These are phyloP conservation scores for Madurella fahalii DNA, from an alignment of 2,329 filamentous ascomycete genomes.

Conservation along the genomic window DNA sequence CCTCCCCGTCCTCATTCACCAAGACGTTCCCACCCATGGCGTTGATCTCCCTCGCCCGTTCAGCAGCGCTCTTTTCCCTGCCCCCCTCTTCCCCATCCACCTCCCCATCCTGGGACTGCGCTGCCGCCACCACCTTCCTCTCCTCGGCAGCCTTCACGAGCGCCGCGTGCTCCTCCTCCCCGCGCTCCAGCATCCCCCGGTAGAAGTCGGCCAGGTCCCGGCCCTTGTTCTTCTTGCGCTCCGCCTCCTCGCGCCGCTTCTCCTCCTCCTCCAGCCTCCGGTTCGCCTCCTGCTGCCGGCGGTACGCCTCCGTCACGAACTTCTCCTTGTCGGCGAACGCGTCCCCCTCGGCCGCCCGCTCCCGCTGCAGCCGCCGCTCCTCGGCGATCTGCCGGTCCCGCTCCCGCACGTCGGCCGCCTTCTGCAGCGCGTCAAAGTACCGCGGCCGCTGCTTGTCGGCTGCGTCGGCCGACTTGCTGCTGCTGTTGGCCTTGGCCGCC, in stretches of 20 bases:
- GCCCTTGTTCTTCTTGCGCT: constrained; percentile 59
- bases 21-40: constrained; percentile 58
- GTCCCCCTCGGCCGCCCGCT: constrained; percentile 76
- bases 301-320: constrained; percentile 82
- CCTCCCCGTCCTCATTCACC: constrained; percentile 77
- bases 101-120: constrained; percentile 18
- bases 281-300: constrained; percentile 74
- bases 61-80: constrained; percentile 53
- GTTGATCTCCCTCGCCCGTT: constrained; percentile 65
- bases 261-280: constrained; percentile 68
- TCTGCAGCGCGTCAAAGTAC: constrained; percentile 72
- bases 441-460: constrained; percentile 58
- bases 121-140: background rate
- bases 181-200: constrained; percentile 65
- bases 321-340: constrained; percentile 79
- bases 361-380: constrained; percentile 73
- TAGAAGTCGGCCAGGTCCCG: constrained; percentile 79
- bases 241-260: constrained; percentile 57
- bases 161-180: constrained; percentile 66
- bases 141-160: constrained; percentile 64
- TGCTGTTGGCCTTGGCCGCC: constrained; percentile 45
- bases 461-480: constrained; percentile 38
- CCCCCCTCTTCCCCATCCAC: constrained; percentile 34
- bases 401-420: constrained; percentile 71
- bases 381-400: constrained; percentile 73